Percentiles rank a stretch among this genome's conserved stretches.
Evolutionary conservation across 169 alveolate genomes (phyloP).

Genomic region (Eimeria zaria): DNA sequence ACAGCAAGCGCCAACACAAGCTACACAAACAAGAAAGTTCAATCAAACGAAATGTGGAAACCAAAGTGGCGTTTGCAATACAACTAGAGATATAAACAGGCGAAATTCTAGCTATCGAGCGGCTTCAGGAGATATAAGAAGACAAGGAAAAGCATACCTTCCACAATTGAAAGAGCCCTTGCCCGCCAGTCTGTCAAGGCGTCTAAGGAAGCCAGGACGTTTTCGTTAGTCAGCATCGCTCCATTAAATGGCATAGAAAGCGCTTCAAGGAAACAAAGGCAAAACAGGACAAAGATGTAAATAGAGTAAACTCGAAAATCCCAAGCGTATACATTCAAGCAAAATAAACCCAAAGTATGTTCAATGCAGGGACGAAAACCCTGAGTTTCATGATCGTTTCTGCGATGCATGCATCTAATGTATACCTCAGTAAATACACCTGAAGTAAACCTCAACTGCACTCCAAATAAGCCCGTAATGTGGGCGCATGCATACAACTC

Average conservation of each 20-base stretch:
- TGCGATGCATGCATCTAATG: neutral
- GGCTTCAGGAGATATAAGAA: neutral
- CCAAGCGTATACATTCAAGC: neutral
- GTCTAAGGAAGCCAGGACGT: slow-evolving; percentile 52
- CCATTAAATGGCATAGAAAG: slow-evolving; percentile 70
- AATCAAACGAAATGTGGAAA: neutral
- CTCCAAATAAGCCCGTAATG: neutral
- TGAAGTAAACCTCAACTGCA: neutral
- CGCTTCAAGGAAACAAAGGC: neutral
- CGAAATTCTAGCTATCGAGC: neutral
- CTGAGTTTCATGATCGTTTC: neutral
- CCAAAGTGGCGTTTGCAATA: neutral
- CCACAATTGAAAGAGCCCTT: slow-evolving; percentile 25
- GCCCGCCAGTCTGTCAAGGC: slow-evolving; percentile 67
- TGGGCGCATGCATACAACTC: neutral
- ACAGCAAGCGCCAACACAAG: neutral
- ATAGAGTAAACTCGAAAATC: neutral
- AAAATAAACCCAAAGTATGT: neutral
- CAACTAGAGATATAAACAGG: neutral
- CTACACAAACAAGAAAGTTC: too few relatives aligned
- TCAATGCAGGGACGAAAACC: neutral
- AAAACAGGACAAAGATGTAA: neutral
- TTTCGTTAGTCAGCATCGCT: slow-evolving; percentile 48
- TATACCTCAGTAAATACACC: neutral
- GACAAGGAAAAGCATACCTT: slow-evolving; percentile 18